Evolutionary conservation across 2,329 filamentous ascomycete genomes (phyloP), one percentile per base, ranked within the genome.

Genomic region (Stagonosporopsis rhizophila): DNA sequence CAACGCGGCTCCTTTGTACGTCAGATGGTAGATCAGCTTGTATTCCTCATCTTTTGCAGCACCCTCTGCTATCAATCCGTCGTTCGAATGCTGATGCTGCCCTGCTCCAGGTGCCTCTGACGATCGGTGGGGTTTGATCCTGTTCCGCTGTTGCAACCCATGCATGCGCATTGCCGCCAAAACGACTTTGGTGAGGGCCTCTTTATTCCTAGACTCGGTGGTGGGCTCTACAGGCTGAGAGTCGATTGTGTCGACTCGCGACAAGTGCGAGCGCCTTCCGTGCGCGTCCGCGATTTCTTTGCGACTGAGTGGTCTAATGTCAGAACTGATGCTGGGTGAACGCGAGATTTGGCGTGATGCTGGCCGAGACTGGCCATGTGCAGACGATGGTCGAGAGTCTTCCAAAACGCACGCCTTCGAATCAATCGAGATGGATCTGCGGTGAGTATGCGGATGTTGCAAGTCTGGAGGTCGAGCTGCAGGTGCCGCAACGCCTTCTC

Each of bases 131-230:
- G 66, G 68, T 37, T 67, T 70, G 38, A 47, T 68, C 64, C 76
- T 69, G 65, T 77, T 80, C 38, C 73, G 70, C 56, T 80, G 80
- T 32, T 80, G 77, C 8, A 82, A 58, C 1, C 82, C 82, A 58
- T 82, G 77, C 57, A 83, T 75, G 1, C 82, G 79, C 80, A 84
- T 82, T 4, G 80, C 81, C 6, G 81, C 79, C 79, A 83, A 81
- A 22, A 83, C 78, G 4, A 82, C 72, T n/a, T 79, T 75, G 0
- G 79, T 79, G 3, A 84, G 69, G 2, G 77, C 67, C n/a, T 81
- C 79, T 56, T 82, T 83, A 65, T 84, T 84, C n/a, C 72, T 62
- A 3, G 69, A 69, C 47, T 79, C 75, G 2, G 67, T 71, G 0
- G 69, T 72, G 2, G 71, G 69, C 23, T 76, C 73, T 44, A 73